Evolutionary conservation across 1,284 basidiomycete genomes (phyloP), one percentile per base, ranked within the genome.

Genomic region (Pseudozyma sp.): DNA sequence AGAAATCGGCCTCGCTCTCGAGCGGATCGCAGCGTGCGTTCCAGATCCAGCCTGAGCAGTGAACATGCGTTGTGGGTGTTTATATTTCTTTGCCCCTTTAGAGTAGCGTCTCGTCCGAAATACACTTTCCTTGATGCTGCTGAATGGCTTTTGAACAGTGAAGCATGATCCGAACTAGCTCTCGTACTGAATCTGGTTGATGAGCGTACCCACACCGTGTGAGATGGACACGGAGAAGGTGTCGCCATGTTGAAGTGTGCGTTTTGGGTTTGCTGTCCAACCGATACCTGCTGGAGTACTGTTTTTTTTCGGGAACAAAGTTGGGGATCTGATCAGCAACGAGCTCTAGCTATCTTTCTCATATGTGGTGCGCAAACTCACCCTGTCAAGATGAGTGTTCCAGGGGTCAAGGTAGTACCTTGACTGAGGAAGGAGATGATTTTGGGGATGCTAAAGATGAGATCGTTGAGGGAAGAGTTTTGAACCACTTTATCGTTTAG

Each of bases 391-490:
- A 83, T 83, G 40, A 77, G 11, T 4, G 80, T 79, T 2, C 78
- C 77, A 1, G 67, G 57, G 1, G 34, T 55, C 2, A 81, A 57
- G 0, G 80, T 81, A 16, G 78, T 78, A 0, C 78, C 76, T 19
- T 75, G 71, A 1, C 75, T 78, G 5, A 81, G 56, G 61, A 79
- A 83, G 39, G 84, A 83, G 61, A 87, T 80, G 68, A 86, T 85
- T 57, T 85, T 82, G 19, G 85, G 85, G 17, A 86, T 77, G 7
- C 79, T 75, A 63, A 86, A 86, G 77, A 86, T 86, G 31, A 86
- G 68, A 58, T 86, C 85, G 69, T 84, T 86, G 24, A 85, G 65
- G 9, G 69, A 68, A 54, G 80, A 81, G 33, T 84, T 71, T 69
- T 86, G 85, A 16, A 86, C 81, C 3, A 79, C 67, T 31, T 81